phyloP scores from a whole-genome alignment of 169 alveolate genomes.

The Plasmodium fragile region DNA sequence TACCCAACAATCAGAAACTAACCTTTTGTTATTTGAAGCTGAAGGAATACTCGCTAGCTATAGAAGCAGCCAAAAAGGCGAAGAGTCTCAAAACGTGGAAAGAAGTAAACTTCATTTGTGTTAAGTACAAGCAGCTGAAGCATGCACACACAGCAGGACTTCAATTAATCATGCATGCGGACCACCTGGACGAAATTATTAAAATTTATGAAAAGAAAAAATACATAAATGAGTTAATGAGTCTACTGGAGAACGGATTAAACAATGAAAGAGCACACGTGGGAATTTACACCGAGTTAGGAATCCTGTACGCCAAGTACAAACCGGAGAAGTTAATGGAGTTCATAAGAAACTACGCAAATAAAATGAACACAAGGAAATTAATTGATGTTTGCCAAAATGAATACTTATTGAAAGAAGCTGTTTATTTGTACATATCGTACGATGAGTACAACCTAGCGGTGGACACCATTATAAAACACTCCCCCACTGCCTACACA shows the following conservation, averaged over 20 bases:
- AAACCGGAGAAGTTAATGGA: constrained; percentile 97
- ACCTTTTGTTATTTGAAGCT: constrained; percentile 96
- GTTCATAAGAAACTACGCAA: constrained; percentile 42
- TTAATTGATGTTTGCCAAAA: constrained; percentile 86
- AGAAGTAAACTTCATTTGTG: constrained; percentile 96
- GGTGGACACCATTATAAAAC: constrained; percentile 89
- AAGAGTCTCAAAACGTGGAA: constrained; percentile 96
- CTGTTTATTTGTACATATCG: constrained; percentile 96
- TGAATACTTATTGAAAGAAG: constrained; percentile 94
- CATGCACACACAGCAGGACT: constrained; percentile 96
- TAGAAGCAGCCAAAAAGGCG: constrained; percentile 99
- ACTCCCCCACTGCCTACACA: constrained; percentile 92
- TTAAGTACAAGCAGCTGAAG: constrained; percentile 87
- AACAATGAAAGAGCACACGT: constrained; percentile 89
- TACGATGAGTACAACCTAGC: constrained; percentile 98
- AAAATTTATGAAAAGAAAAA: constrained; percentile 82
- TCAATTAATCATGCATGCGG: constrained; percentile 98
- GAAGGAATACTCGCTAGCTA: constrained; percentile 95
- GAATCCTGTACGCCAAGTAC: constrained; percentile 98
- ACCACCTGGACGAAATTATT: constrained; percentile 96
- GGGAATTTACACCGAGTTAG: constrained; percentile 98
- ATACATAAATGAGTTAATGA: constrained; percentile 80
- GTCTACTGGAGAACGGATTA: constrained; percentile 76
- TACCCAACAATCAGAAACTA: constrained; percentile 97
- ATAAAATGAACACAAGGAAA: constrained; percentile 79